These are phyloP conservation scores for Colletotrichum orbiculare DNA, from an alignment of 2,329 filamentous ascomycete genomes.

Conservation along the genomic window DNA sequence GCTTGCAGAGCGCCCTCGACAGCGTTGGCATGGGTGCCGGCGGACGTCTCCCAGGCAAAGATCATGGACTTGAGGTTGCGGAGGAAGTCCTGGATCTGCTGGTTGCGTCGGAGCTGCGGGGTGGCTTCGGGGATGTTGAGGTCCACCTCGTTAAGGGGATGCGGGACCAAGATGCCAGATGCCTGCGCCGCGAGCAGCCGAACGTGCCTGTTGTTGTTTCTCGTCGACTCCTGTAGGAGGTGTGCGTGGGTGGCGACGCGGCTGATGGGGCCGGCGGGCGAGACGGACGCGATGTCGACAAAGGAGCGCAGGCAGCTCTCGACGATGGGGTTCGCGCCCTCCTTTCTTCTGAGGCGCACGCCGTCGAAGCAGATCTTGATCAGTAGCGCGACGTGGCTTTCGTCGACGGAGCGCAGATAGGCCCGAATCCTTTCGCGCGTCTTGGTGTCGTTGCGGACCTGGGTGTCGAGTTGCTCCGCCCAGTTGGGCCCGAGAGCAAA, in stretches of 20 bases:
- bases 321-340: slow-evolving; percentile 45
- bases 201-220: slow-evolving; percentile 76
- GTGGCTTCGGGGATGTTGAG: slow-evolving; percentile 48
- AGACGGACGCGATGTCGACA: slow-evolving; percentile 63
- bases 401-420: slow-evolving; percentile 59
- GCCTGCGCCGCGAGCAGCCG: slow-evolving; percentile 75
- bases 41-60: slow-evolving; percentile 52
- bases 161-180: slow-evolving; percentile 81
- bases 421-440: slow-evolving; percentile 69
- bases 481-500: slow-evolving; percentile 80
- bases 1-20: slow-evolving; percentile 60
- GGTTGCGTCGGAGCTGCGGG: slow-evolving; percentile 24
- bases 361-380: slow-evolving; percentile 69
- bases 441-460: slow-evolving; percentile 75
- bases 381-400: slow-evolving; percentile 53
- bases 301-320: slow-evolving; percentile 64
- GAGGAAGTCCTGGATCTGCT: slow-evolving; percentile 27
- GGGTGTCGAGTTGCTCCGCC: slow-evolving; percentile 81
- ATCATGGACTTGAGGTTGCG: slow-evolving; percentile 55
- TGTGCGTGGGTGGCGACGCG: slow-evolving; percentile 59
- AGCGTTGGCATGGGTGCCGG: slow-evolving; percentile 56
- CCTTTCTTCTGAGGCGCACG: slow-evolving; percentile 55
- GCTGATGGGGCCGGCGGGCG: slow-evolving; percentile 62
- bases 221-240: slow-evolving; percentile 68
- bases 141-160: slow-evolving; percentile 55